These are phyloP conservation scores for Ophiostoma angusticollis DNA, from an alignment of 2,329 filamentous ascomycete genomes.

Conservation along the genomic window DNA sequence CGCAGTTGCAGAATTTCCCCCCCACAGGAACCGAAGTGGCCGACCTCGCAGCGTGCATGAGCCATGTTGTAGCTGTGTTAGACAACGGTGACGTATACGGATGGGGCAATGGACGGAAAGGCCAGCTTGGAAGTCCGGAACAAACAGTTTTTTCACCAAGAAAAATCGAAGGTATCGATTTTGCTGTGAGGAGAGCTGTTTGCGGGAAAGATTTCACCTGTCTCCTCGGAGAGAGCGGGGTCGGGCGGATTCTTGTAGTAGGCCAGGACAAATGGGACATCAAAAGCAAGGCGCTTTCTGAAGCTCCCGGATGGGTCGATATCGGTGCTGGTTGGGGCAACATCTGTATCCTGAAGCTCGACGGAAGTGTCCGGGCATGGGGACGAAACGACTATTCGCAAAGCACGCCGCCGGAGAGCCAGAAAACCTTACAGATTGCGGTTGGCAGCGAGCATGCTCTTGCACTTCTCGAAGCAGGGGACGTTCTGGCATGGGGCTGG, in stretches of 20 bases:
- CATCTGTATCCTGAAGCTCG: slow-evolving; percentile 53
- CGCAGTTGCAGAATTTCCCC: slow-evolving; percentile 49
- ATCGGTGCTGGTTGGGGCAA: slow-evolving; percentile 73
- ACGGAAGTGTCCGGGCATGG: slow-evolving; percentile 56
- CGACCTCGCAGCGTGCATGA: slow-evolving; percentile 60
- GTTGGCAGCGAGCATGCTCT: slow-evolving; percentile 86
- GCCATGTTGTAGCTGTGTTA: slow-evolving; percentile 62
- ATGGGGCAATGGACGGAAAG: slow-evolving; percentile 80
- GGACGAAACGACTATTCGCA: slow-evolving; percentile 80
- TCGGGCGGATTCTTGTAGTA: slow-evolving; percentile 52
- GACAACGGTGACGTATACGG: slow-evolving; percentile 67
- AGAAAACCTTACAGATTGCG: slow-evolving; percentile 49
- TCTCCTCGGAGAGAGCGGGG: slow-evolving; percentile 41
- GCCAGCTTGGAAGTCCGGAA: slow-evolving; percentile 57
- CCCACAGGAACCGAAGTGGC: slow-evolving; percentile 44
- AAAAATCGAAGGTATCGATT: slow-evolving; percentile 44
- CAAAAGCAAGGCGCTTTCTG: slow-evolving; percentile 40
- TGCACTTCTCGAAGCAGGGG: slow-evolving; percentile 49
- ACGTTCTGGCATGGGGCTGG: slow-evolving; percentile 85
- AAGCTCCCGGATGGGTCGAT: slow-evolving; percentile 47
- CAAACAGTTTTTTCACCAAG: slow-evolving; percentile 45
- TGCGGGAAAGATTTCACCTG: slow-evolving; percentile 83
- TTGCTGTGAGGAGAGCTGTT: slow-evolving; percentile 52
- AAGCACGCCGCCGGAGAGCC: slow-evolving; percentile 49
- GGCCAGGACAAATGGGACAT: slow-evolving; percentile 66